phyloP scores from a whole-genome alignment of 2,329 filamentous ascomycete species.

The Alternaria longipes region DNA sequence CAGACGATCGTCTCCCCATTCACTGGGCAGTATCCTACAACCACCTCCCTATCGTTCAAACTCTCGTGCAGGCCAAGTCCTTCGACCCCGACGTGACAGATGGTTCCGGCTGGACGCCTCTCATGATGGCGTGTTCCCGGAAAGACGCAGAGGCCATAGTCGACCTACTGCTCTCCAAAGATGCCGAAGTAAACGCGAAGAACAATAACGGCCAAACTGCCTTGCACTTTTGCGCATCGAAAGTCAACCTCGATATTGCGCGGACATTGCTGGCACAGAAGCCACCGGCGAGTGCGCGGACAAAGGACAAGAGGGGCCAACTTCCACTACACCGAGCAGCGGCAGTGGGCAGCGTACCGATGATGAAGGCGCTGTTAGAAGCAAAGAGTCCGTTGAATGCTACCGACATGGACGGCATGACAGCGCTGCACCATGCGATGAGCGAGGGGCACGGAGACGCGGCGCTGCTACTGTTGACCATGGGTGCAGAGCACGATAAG shows the following conservation, averaged over 20 bases:
- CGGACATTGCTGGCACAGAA: conserved; percentile 78
- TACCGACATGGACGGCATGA: conserved; percentile 82
- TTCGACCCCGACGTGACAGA: conserved; percentile 90
- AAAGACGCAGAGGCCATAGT: conserved; percentile 76
- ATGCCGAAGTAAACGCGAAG: conserved; percentile 76
- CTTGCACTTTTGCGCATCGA: conserved; percentile 91
- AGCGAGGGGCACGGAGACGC: conserved; percentile 81
- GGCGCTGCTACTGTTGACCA: conserved; percentile 81
- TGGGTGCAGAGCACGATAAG: conserved; percentile 83
- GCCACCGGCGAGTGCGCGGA: conserved; percentile 72
- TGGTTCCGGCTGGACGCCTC: conserved; percentile 80
- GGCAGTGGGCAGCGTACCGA: conserved; percentile 86
- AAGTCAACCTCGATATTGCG: conserved; percentile 84
- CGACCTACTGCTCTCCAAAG: conserved; percentile 72
- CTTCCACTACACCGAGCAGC: conserved; percentile 91
- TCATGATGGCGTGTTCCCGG: conserved; percentile 83
- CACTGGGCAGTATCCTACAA: conserved; percentile 95
- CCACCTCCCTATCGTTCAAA: conserved; percentile 74
- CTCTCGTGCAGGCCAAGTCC: conserved; percentile 73
- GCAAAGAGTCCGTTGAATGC: conserved; percentile 84
- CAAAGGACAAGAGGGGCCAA: conserved; percentile 88
- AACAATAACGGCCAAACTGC: conserved; percentile 80
- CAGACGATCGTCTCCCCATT: conserved; percentile 87
- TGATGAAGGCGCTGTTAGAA: conserved; percentile 81
- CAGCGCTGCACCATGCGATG: conserved; percentile 86